Evolutionary conservation across 805 yeast species (phyloP).

Genomic region (Candida incommunis): DNA sequence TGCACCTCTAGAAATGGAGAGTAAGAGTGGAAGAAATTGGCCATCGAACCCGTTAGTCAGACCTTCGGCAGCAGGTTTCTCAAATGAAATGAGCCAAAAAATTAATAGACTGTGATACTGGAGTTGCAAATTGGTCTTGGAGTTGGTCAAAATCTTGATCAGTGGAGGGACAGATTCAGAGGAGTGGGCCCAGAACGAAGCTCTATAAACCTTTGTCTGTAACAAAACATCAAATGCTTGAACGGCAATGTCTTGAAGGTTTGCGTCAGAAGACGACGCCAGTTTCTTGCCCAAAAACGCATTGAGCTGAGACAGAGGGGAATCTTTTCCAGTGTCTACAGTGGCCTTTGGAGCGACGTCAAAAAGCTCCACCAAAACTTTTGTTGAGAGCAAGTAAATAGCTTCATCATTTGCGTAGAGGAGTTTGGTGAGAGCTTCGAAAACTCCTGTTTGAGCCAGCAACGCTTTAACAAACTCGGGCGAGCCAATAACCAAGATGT

Average conservation of each 20-base stretch:
- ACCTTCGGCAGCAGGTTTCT: constrained; percentile 32
- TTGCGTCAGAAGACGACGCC: constrained; percentile 27
- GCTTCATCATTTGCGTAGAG: constrained; percentile 43
- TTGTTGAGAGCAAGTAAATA: constrained; percentile 39
- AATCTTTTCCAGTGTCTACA: constrained; percentile 27
- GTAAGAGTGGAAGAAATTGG: constrained; percentile 28
- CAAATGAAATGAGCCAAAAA: constrained; percentile 79
- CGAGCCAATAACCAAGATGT: constrained; percentile 31
- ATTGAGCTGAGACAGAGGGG: constrained; percentile 20
- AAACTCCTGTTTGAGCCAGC: constrained; percentile 30
- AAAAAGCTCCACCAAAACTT: constrained; percentile 38
- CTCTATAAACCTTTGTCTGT: constrained; percentile 38
- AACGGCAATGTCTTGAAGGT: constrained; percentile 45
- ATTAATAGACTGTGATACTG: constrained; percentile 68
- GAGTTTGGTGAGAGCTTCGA: constrained; percentile 28
- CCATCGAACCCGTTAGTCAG: constrained; percentile 35
- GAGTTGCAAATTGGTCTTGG: constrained; percentile 46
- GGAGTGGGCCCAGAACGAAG: constrained; percentile 33
- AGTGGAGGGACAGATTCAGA: constrained; percentile 34
- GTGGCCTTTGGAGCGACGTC: constrained; percentile 18
- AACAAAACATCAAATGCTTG: constrained; percentile 54
- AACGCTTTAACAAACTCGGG: constrained; percentile 24
- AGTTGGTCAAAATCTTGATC: constrained; percentile 30
- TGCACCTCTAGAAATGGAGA: constrained; percentile 56
- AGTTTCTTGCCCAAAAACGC: constrained; percentile 18